A percentile compares a stretch with the other conserved stretches of the same genome.
These are phyloP conservation scores for Neurospora sp. DNA, from an alignment of 495 filamentous ascomycete species.

Conservation along the genomic window DNA sequence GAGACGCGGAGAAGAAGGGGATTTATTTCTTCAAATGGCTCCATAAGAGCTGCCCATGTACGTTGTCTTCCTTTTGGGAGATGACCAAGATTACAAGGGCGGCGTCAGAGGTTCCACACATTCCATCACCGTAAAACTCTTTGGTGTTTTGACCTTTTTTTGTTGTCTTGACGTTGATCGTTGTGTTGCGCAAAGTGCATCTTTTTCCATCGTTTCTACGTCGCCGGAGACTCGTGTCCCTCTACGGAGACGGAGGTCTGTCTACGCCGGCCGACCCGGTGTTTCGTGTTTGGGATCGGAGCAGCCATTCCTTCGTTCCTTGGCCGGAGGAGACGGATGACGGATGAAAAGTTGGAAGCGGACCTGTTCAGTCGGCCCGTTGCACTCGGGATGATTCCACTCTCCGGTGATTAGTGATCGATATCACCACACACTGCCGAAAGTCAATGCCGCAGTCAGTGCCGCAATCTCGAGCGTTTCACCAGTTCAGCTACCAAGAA, in stretches of 20 bases:
- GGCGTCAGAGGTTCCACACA: constrained; percentile 87
- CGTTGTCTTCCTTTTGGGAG: constrained; percentile 23
- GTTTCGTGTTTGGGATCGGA: neutral
- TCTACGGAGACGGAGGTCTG: neutral
- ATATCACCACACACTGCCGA: neutral
- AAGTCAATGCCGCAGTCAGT: neutral
- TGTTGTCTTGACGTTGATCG: neutral
- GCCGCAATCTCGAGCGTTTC: neutral
- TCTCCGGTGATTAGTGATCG: neutral
- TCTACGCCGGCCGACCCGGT: neutral
- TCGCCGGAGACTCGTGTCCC: neutral
- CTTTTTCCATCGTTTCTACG: neutral
- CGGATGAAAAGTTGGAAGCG: neutral
- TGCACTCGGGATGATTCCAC: neutral
- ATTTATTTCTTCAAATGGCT: constrained; percentile 38
- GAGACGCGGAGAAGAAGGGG: constrained; percentile 65
- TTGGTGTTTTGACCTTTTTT: neutral
- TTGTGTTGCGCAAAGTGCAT: neutral
- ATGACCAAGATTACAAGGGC: constrained; percentile 57
- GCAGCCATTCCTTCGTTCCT: neutral
- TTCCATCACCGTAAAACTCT: constrained; percentile 2
- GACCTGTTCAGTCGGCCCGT: neutral
- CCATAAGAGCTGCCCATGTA: constrained; percentile 90
- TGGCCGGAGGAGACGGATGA: neutral
- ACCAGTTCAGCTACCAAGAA: neutral